Percentiles rank a stretch among this genome's conserved stretches.
These are phyloP conservation scores for Pythium vanterpoolii DNA, from an alignment of 352 stramenopile genomes.

Conservation along the genomic window DNA sequence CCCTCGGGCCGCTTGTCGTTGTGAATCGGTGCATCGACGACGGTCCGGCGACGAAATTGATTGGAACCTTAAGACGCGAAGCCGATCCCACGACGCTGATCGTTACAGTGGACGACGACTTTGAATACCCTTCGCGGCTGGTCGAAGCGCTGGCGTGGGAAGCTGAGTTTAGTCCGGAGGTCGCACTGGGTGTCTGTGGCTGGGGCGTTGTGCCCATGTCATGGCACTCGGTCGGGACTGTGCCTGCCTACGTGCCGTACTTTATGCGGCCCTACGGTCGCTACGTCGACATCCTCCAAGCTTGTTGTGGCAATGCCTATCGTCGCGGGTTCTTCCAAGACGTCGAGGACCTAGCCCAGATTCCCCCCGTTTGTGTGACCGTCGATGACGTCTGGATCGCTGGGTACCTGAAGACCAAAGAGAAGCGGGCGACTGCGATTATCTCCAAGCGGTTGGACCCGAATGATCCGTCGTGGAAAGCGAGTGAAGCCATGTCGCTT, in stretches of 20 bases:
- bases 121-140: slow-evolving; percentile 63
- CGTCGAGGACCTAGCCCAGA: slow-evolving; percentile 60
- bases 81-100: slow-evolving; percentile 60
- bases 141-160: slow-evolving; percentile 73
- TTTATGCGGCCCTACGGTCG: slow-evolving; percentile 70
- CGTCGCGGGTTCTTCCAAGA: slow-evolving; percentile 73
- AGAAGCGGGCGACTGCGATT: slow-evolving; percentile 52
- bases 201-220: slow-evolving; percentile 73
- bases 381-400: slow-evolving; percentile 85
- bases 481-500: slow-evolving; percentile 39
- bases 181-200: slow-evolving; percentile 68
- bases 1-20: slow-evolving; percentile 46
- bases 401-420: slow-evolving; percentile 67
- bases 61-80: slow-evolving; percentile 61
- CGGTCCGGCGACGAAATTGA: slow-evolving; percentile 73
- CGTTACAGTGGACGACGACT: slow-evolving; percentile 83
- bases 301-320: slow-evolving; percentile 67
- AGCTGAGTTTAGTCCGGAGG: slow-evolving; percentile 46
- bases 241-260: slow-evolving; percentile 80
- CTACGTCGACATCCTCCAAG: slow-evolving; percentile 67
- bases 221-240: slow-evolving; percentile 67
- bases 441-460: slow-evolving; percentile 80
- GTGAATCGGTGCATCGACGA: slow-evolving; percentile 80
- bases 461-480: slow-evolving; percentile 63
- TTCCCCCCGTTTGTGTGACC: slow-evolving; percentile 66